Evolutionary conservation across 306 rosid genomes (phyloP).

Genomic region (Gastrolobium bilobum): DNA sequence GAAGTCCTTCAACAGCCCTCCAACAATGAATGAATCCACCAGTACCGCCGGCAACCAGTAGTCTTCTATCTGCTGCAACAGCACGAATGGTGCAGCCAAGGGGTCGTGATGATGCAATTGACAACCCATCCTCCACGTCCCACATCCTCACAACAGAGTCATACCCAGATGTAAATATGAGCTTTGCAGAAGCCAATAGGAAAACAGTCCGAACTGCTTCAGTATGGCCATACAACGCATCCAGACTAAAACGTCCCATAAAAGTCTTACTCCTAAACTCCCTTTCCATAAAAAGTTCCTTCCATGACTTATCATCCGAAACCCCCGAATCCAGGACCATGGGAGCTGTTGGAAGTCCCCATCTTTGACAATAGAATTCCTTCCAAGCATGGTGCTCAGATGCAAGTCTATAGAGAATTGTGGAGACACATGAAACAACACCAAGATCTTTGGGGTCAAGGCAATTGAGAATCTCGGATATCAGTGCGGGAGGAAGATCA

Average conservation of each 20-base stretch:
- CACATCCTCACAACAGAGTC: constrained; percentile 88
- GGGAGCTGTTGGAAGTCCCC: constrained; percentile 79
- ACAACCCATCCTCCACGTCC: constrained; percentile 90
- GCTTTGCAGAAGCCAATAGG: constrained; percentile 81
- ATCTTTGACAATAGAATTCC: constrained; percentile 89
- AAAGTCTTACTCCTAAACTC: constrained; percentile 94
- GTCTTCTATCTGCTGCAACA: constrained; percentile 79
- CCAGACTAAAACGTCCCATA: constrained; percentile 88
- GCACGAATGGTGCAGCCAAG: constrained; percentile 95
- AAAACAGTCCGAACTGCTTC: constrained; percentile 89
- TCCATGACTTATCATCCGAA: constrained; percentile 82
- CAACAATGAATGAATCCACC: constrained; percentile 95
- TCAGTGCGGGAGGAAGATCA: constrained; percentile 81
- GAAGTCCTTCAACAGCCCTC: constrained; percentile 80
- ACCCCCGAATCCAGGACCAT: constrained; percentile 51
- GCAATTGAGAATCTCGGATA: constrained; percentile 83
- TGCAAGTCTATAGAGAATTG: constrained; percentile 66
- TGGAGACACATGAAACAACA: constrained; percentile 81
- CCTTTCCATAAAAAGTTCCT: constrained; percentile 85
- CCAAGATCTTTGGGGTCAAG: constrained; percentile 97
- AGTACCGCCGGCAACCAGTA: constrained; percentile 85
- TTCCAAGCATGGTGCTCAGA: constrained; percentile 97
- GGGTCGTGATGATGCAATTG: constrained; percentile 76
- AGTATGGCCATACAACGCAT: constrained; percentile 83
- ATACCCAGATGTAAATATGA: constrained; percentile 90